These are phyloP conservation scores for Populus nigra DNA, from an alignment of 345 rosid species.

Conservation along the genomic window DNA sequence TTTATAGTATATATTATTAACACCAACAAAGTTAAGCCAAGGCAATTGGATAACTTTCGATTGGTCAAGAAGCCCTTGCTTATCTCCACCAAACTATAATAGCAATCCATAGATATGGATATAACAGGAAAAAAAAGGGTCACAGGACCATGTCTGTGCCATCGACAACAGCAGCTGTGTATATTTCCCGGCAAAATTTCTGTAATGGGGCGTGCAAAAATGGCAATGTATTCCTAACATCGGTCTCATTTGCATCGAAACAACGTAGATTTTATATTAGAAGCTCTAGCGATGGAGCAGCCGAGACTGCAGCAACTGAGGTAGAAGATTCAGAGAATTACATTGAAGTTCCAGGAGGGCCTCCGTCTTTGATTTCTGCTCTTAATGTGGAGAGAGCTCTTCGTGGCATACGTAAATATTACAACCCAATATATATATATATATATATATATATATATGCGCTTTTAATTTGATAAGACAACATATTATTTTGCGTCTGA, in stretches of 20 bases:
- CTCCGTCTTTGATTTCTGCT: slow-evolving; percentile 65
- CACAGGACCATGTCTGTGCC: slow-evolving; percentile 30
- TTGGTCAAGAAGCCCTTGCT: slow-evolving; percentile 10
- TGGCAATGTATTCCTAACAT: slow-evolving; percentile 3
- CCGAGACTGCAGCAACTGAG: slow-evolving; percentile 32
- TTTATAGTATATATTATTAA: too few species aligned
- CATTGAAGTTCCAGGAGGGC: slow-evolving; percentile 49
- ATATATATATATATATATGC: too few species aligned
- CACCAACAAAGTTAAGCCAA: too few species aligned
- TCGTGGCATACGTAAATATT: slow-evolving; percentile 67
- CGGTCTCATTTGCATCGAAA: slow-evolving; percentile 14
- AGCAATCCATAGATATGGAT: neutral
- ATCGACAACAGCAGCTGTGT: slow-evolving; percentile 22
- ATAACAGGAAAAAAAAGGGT: neutral
- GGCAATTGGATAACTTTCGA: slow-evolving; percentile 3
- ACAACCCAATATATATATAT: too few species aligned
- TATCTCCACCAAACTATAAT: neutral
- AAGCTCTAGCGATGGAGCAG: slow-evolving; percentile 37
- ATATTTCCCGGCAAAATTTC: slow-evolving; percentile 14
- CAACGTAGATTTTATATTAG: slow-evolving; percentile 16
- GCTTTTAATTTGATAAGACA: slow-evolving; percentile 16
- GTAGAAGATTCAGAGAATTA: slow-evolving; percentile 41
- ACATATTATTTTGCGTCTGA: neutral
- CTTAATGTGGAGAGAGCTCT: slow-evolving; percentile 84
- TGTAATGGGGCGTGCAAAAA: neutral